phyloP scores from a whole-genome alignment of 1,284 basidiomycete genomes.

The Inonotus hispidus region DNA sequence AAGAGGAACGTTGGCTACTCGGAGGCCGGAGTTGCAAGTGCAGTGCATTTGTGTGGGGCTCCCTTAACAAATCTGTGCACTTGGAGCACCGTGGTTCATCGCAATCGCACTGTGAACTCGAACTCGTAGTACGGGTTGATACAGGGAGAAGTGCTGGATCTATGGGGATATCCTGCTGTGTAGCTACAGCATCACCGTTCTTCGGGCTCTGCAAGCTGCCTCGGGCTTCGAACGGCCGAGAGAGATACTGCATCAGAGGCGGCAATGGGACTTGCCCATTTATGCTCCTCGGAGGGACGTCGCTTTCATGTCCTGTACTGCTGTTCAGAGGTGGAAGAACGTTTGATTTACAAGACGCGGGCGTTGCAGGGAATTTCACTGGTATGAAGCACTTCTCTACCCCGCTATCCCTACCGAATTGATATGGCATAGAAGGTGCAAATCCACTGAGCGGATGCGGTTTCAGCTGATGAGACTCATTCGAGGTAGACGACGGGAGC shows the following conservation, averaged over 20 bases:
- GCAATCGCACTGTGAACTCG: background rate
- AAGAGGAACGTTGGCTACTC: background rate
- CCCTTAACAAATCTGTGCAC: background rate
- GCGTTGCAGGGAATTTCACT: background rate
- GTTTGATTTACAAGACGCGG: background rate
- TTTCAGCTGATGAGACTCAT: background rate
- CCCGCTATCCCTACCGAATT: too few relatives aligned
- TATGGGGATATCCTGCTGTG: slow-evolving; percentile 7
- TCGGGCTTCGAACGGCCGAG: background rate
- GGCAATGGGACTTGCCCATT: background rate
- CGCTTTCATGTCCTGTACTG: background rate
- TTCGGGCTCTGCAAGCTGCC: background rate
- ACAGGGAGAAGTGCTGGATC: slow-evolving; percentile 7
- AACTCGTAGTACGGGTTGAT: background rate
- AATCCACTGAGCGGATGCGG: background rate
- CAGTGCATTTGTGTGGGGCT: background rate
- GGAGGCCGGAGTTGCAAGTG: background rate
- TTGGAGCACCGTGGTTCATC: background rate
- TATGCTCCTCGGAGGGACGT: background rate
- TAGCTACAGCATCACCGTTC: background rate
- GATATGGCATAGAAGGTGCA: background rate
- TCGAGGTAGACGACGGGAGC: background rate
- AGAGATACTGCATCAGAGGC: slow-evolving; percentile 14
- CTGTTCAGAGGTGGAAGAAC: slow-evolving; percentile 5
- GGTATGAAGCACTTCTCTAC: background rate